Evolutionary conservation across 108 stramenopile species (phyloP), one percentile per base, ranked within the genome.

Genomic region (Asterionellopsis glacialis): DNA sequence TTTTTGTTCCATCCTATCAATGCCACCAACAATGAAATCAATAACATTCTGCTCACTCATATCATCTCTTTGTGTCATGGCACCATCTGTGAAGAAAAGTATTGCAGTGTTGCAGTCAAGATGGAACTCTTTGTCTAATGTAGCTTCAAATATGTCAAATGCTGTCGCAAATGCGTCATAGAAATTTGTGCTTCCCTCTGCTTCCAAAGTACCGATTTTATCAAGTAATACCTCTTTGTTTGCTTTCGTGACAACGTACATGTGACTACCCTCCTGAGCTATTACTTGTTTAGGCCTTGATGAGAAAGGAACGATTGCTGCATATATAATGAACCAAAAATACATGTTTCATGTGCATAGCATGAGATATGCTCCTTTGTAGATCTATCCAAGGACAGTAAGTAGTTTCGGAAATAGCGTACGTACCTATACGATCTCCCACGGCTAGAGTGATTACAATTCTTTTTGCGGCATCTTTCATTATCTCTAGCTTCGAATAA

Each of bases 361-460:
- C 5, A 7, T 33, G 2, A 33, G 33, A 33, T 5, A 33, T n/a
- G n/a, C n/a, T n/a, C n/a, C n/a, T n/a, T n/a, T n/a, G n/a, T 33
- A 33, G 33, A 33, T 5, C 33, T 33, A 5, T 7, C 33, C 2
- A 33, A 33, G 33, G 33, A 33, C 2, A n/a, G n/a, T n/a, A 33
- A 33, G 33, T 33, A 33, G 7, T 33, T 7, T 7, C 7, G 2
- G 33, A 33, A 2, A 81, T 78, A n/a, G 52, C 14, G 9, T 80
- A 60, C 21, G 76, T 65, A 11, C 76, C 74, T 33, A 84, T 41
- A 28, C 64, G 65, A 52, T 84, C 83, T 5, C 65, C 62, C 10
- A 75, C 67, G 2, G 70, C 69, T n/a, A 84, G 68, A 1, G 78
- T 84, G 3, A 66, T 63, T 1, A 80, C 66, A 13, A 81, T 58